These are phyloP conservation scores for Hyaloscypha hepaticicola DNA, from an alignment of 495 filamentous ascomycete species.

Conservation along the genomic window DNA sequence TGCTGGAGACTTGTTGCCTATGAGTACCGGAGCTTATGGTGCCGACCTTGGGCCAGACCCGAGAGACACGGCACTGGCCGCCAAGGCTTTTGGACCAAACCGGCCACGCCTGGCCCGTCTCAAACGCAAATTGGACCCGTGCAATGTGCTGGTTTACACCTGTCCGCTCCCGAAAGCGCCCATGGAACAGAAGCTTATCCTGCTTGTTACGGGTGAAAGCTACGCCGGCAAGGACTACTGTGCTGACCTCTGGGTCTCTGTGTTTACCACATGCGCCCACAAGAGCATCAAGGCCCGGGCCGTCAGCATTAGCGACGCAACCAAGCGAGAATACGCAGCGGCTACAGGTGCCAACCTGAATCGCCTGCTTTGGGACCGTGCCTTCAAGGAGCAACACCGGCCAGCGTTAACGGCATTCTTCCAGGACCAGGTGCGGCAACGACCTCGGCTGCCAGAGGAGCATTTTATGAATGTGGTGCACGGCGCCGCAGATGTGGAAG, in stretches of 20 bases:
- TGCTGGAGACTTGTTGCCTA: slow-evolving; percentile 46
- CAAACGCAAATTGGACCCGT: slow-evolving; percentile 52
- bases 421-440: slow-evolving; percentile 44
- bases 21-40: slow-evolving; percentile 54
- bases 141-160: slow-evolving; percentile 52
- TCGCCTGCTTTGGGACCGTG: slow-evolving; percentile 51
- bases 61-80: slow-evolving; percentile 51
- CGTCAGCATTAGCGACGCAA: slow-evolving; percentile 60
- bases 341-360: slow-evolving; percentile 50
- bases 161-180: slow-evolving; percentile 49
- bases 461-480: slow-evolving; percentile 54
- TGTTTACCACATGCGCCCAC: slow-evolving; percentile 36
- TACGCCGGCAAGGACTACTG: slow-evolving; percentile 63
- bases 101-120: slow-evolving; percentile 49
- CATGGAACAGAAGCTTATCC: slow-evolving; percentile 49
- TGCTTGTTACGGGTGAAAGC: slow-evolving; percentile 61
- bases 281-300: slow-evolving; percentile 42
- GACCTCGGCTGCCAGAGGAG: slow-evolving; percentile 51
- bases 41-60: slow-evolving; percentile 65
- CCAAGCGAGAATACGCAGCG: slow-evolving; percentile 58
- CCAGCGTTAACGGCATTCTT: slow-evolving; percentile 54
- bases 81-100: slow-evolving; percentile 59
- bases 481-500: slow-evolving; percentile 47
- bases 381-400: slow-evolving; percentile 63
- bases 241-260: slow-evolving; percentile 52